A percentile compares a stretch with the other conserved stretches of the same genome.
Conservation (phyloP, 1,284 basidiomycete genomes). For the Melampsora occidentalis region DNA sequence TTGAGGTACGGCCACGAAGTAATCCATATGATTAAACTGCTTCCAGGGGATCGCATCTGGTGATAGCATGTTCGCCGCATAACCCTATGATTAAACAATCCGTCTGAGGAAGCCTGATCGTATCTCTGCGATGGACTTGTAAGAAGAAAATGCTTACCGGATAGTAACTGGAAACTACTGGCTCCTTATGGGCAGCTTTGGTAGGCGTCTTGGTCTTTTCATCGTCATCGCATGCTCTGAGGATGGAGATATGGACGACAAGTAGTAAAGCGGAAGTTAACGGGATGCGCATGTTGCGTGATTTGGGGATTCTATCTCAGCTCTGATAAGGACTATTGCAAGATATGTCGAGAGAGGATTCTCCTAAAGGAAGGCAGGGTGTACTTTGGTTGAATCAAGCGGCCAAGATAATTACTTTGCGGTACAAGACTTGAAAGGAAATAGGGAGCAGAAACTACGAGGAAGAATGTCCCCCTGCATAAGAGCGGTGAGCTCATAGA, state of each 20-base stretch:
- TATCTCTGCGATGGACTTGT: background rate
- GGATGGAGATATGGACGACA: background rate
- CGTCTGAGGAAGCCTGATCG: background rate
- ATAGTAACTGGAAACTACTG: conserved; percentile 13
- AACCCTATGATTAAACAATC: background rate
- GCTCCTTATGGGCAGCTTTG: background rate
- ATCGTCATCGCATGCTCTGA: background rate
- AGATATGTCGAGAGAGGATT: too few species aligned
- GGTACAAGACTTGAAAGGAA: too few species aligned
- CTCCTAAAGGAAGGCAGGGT: too few species aligned
- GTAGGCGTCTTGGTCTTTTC: background rate
- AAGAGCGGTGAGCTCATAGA: too few species aligned
- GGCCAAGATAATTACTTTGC: too few species aligned
- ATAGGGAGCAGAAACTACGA: too few species aligned
- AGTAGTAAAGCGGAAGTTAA: background rate
- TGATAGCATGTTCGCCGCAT: background rate
- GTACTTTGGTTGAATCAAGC: too few species aligned
- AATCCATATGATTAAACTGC: conserved; percentile 1
- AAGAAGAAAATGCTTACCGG: background rate
- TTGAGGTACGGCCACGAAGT: conserved; percentile 14
- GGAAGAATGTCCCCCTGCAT: too few species aligned
- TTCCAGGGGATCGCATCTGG: conserved; percentile 12
- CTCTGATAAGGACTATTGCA: too few species aligned
- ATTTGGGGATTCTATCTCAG: too few species aligned
- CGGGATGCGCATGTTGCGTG: background rate